Conservation (phyloP, 2,329 filamentous ascomycete genomes). For the Diplodia scrobiculata region DNA sequence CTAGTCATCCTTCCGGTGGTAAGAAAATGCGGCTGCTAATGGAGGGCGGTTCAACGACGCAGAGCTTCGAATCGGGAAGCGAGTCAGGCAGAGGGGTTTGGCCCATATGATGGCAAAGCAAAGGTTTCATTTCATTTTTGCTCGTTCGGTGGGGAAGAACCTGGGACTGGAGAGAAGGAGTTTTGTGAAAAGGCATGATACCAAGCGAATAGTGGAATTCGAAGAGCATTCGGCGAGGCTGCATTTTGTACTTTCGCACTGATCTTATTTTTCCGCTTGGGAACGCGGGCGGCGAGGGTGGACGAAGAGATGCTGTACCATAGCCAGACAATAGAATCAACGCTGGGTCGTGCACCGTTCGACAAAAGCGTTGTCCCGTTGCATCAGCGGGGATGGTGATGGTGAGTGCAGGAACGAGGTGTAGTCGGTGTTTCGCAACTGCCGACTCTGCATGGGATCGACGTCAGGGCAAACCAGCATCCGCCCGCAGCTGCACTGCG, state of each 20-base stretch:
- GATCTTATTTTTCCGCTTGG: neutral
- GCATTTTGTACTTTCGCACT: neutral
- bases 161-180: conserved; percentile 8
- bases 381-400: too few relatives aligned
- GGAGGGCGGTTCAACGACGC: neutral
- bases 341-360: neutral
- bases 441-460: conserved; percentile 9
- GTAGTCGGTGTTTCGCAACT: conserved; percentile 11
- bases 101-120: neutral
- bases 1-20: neutral
- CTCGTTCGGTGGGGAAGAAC: conserved; percentile 9
- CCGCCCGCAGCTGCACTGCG: neutral
- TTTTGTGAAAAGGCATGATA: conserved; percentile 28
- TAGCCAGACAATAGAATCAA: conserved; percentile 19
- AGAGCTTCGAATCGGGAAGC: neutral
- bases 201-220: conserved; percentile 27
- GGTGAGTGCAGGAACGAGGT: neutral
- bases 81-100: neutral
- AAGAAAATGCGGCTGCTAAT: neutral
- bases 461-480: conserved; percentile 7
- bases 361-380: too few relatives aligned
- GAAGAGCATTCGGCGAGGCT: conserved; percentile 10
- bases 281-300: neutral
- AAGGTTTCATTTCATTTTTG: conserved; percentile 6
- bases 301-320: conserved; percentile 3